Percentiles rank a stretch among this genome's conserved stretches.
These are phyloP conservation scores for Syzygium oleosum DNA, from an alignment of 345 rosid species.

Conservation along the genomic window DNA sequence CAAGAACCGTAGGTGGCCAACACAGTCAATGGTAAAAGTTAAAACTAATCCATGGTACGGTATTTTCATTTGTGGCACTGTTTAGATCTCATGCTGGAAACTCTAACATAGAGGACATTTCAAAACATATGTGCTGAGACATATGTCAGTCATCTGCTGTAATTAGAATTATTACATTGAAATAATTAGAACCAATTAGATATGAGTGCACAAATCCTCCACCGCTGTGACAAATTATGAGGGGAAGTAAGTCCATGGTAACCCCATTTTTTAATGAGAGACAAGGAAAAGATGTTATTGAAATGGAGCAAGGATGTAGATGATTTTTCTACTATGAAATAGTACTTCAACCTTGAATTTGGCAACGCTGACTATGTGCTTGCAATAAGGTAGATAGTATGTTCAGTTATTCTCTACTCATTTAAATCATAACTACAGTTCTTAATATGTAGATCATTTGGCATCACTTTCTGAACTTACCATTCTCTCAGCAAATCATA, in stretches of 20 bases:
- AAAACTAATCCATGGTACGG: neutral
- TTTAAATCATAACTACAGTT: neutral
- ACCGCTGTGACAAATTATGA: neutral
- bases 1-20: neutral
- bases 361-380: neutral
- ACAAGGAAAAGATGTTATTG: neutral
- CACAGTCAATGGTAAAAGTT: neutral
- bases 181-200: neutral
- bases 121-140: neutral
- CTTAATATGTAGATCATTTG: neutral
- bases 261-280: neutral
- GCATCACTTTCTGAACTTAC: neutral
- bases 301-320: neutral
- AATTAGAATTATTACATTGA: neutral
- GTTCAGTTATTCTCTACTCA: neutral
- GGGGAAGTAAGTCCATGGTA: neutral
- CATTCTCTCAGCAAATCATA: neutral
- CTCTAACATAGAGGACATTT: neutral
- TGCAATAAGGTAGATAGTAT: neutral
- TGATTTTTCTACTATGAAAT: neutral
- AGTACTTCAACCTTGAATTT: neutral
- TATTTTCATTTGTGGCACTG: neutral
- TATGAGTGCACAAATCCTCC: neutral
- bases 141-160: neutral
- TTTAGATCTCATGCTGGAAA: neutral